Evolutionary conservation across 345 rosid genomes (phyloP).

Genomic region (Citrus unshiu): DNA sequence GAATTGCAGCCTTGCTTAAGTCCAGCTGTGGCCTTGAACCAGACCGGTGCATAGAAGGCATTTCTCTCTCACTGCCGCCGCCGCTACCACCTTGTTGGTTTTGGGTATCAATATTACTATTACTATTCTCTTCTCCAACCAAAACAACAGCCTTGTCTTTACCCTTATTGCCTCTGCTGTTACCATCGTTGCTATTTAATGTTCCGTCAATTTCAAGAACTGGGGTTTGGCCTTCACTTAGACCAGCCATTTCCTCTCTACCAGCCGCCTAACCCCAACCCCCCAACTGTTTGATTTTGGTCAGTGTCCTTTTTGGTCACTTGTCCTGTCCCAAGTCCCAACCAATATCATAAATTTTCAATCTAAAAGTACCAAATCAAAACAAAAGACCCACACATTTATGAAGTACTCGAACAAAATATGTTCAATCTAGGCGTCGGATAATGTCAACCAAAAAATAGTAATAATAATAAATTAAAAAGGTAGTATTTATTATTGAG

Average conservation of each 20-base stretch:
- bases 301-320: slow-evolving; percentile 18
- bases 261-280: slow-evolving; percentile 23
- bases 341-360: neutral
- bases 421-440: too few relatives aligned
- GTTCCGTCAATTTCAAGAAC: slow-evolving; percentile 39
- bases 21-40: slow-evolving; percentile 96
- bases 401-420: neutral
- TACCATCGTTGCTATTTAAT: neutral
- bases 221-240: slow-evolving; percentile 36
- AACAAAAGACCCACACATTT: neutral
- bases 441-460: neutral
- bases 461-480: neutral
- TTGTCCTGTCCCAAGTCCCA: slow-evolving; percentile 17
- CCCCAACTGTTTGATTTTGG: slow-evolving; percentile 15
- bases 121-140: slow-evolving; percentile 26
- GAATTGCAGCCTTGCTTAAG: slow-evolving; percentile 95
- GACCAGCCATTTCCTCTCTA: slow-evolving; percentile 36
- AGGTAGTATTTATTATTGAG: neutral
- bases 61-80: slow-evolving; percentile 46
- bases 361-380: neutral
- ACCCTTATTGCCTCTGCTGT: neutral
- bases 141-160: slow-evolving; percentile 27
- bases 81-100: neutral
- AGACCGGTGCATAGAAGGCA: slow-evolving; percentile 87
- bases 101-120: slow-evolving; percentile 10